Evolutionary conservation across 352 stramenopile genomes (phyloP), one percentile per base, ranked within the genome.

Genomic region (Pythium pyrilobum): DNA sequence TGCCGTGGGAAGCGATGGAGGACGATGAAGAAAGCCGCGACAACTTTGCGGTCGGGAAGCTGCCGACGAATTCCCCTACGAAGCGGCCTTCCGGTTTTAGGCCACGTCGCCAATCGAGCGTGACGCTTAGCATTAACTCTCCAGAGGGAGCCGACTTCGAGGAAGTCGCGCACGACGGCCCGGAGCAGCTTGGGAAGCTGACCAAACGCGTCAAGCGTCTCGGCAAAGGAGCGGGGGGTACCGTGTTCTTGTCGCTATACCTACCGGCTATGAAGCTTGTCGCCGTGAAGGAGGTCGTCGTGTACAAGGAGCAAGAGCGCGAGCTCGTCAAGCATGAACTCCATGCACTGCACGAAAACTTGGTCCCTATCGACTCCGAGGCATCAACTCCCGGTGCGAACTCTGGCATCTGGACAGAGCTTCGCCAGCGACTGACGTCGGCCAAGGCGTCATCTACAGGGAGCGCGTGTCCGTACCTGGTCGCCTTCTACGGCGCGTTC

Each of bases 401-500:
- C 5, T 38, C 16, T 7, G 33, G 61, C 13, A 31, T 55, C 32
- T 69, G 48, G 55, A 46, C 43, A 3, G 37, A 57, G 21, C 24
- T 64, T 31, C 43, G 55, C 7, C 29, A 51, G n/a, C 52, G 54
- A 20, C 34, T 67, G 25, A 48, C 36, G 13, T n/a, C n/a, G n/a
- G n/a, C n/a, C n/a, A n/a, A n/a, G n/a, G n/a, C n/a, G n/a, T n/a
- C n/a, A n/a, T n/a, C 37, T 43, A 24, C 4, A 15, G 16, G 37
- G 37, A 48, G 11, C 13, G 45, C 59, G 4, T 91, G 86, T 56
- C 86, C 83, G 7, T 92, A 89, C 48, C 68, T 96, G 4, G 84
- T 97, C n/a, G 68, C 71, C 2, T 97, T 97, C 59, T 92, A 95
- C 44, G 88, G 90, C 16, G 89, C 86, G 8, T 97, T 92, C 52